Evolutionary conservation across 1,139 yeast species (phyloP).

Genomic region (Kurtzmaniella quercitrusa): DNA sequence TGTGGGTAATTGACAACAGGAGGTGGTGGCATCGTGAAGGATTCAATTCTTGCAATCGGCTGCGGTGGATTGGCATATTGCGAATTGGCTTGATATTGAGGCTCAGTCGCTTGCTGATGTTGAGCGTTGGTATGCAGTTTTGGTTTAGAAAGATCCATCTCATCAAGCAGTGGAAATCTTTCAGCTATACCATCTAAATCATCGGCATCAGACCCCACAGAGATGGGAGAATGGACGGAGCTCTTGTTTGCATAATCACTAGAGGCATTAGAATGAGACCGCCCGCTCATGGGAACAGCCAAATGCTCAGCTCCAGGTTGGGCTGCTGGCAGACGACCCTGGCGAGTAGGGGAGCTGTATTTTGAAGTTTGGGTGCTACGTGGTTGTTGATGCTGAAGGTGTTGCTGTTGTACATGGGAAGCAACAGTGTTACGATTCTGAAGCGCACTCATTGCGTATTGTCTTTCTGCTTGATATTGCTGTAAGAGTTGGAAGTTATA

Average conservation of each 20-base stretch:
- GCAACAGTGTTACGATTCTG: neutral
- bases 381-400: conserved; percentile 12
- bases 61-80: neutral
- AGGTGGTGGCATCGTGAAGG: conserved; percentile 4
- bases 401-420: conserved; percentile 24
- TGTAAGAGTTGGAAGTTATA: conserved; percentile 45
- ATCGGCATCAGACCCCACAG: conserved; percentile 23
- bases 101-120: neutral
- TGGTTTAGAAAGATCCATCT: conserved; percentile 1
- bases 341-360: conserved; percentile 2
- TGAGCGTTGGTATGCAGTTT: neutral
- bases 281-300: neutral
- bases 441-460: conserved; percentile 22
- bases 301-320: conserved; percentile 4
- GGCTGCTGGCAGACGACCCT: conserved; percentile 8
- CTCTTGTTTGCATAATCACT: neutral
- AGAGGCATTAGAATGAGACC: neutral
- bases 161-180: conserved; percentile 41
- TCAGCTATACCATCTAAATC: conserved; percentile 41
- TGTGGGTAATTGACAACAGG: conserved; percentile 12
- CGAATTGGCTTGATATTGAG: neutral
- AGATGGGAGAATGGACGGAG: conserved; percentile 1
- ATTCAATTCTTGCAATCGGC: conserved; percentile 1
- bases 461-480: conserved; percentile 41
- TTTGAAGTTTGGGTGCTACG: conserved; percentile 8